phyloP scores from a whole-genome alignment of 139 green algal genomes.

The Haematococcus sp. region DNA sequence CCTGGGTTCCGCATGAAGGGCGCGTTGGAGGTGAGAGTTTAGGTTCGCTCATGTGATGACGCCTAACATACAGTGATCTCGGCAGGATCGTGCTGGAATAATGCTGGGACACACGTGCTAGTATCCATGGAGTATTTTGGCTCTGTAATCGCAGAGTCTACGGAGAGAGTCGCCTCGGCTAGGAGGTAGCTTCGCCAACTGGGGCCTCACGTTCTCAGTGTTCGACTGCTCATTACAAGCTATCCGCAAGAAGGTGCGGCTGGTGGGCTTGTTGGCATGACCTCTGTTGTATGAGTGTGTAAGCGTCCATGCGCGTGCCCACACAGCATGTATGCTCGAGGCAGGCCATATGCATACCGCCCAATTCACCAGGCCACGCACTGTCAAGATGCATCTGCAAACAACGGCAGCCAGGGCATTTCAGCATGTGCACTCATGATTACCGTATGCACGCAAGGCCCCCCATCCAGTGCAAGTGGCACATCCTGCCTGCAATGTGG shows the following conservation, averaged over 20 bases:
- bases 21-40: constrained; percentile 77
- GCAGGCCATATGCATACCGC: neutral
- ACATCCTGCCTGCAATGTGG: no score
- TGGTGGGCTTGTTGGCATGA: neutral
- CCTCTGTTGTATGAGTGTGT: neutral
- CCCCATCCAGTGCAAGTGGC: no score
- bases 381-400: no score
- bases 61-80: neutral
- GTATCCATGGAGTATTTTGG: no score
- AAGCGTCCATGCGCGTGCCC: neutral
- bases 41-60: neutral
- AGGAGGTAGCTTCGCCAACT: constrained; percentile 98
- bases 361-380: no score
- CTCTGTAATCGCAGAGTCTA: constrained; percentile 58
- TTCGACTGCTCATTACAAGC: constrained; percentile 97
- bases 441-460: no score
- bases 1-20: constrained; percentile 72
- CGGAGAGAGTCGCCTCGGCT: constrained; percentile 87
- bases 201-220: constrained; percentile 94
- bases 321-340: neutral
- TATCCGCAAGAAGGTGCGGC: constrained; percentile 78
- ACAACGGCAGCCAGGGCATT: no score
- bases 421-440: no score
- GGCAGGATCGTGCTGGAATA: neutral
- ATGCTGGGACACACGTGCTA: neutral